Conservation (phyloP, 768 basidiomycete genomes). For the Amanita polypyramis region DNA sequence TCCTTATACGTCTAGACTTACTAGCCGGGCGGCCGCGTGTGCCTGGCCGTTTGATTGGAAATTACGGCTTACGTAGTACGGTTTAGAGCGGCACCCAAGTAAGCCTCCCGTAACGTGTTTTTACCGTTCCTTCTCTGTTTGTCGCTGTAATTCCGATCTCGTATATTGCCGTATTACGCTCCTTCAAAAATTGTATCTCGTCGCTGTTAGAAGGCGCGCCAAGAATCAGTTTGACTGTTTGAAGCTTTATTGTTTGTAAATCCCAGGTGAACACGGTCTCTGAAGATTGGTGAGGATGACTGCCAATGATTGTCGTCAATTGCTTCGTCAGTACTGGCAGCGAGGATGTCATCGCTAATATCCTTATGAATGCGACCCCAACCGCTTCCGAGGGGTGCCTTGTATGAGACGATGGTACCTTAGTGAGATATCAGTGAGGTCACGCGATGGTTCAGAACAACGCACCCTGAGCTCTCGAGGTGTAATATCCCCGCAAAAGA, state of each 20-base stretch:
- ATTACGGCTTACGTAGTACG: too few species aligned
- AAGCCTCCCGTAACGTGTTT: constrained; percentile 42
- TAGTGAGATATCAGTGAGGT: background rate
- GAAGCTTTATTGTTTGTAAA: constrained; percentile 24
- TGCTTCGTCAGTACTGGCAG: constrained; percentile 24
- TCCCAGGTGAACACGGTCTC: constrained; percentile 27
- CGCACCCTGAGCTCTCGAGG: constrained; percentile 45
- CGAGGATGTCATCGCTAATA: constrained; percentile 24
- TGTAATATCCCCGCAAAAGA: constrained; percentile 70
- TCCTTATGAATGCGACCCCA: constrained; percentile 39
- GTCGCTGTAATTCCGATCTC: constrained; percentile 43
- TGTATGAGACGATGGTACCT: background rate
- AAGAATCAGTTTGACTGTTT: constrained; percentile 5
- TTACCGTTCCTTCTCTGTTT: constrained; percentile 18
- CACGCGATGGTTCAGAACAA: background rate
- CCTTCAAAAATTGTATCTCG: constrained; percentile 22
- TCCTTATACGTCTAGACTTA: background rate
- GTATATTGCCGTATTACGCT: constrained; percentile 26
- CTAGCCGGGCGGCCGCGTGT: too few species aligned
- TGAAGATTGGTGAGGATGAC: constrained; percentile 19
- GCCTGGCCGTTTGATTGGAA: too few species aligned
- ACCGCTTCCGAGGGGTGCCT: constrained; percentile 39
- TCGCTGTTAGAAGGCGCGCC: constrained; percentile 14
- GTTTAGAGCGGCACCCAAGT: constrained; percentile 23
- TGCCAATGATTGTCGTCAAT: constrained; percentile 40